Base-by-base conservation (phyloP, 306 rosid genomes). In the Cucumis sativus region DNA sequence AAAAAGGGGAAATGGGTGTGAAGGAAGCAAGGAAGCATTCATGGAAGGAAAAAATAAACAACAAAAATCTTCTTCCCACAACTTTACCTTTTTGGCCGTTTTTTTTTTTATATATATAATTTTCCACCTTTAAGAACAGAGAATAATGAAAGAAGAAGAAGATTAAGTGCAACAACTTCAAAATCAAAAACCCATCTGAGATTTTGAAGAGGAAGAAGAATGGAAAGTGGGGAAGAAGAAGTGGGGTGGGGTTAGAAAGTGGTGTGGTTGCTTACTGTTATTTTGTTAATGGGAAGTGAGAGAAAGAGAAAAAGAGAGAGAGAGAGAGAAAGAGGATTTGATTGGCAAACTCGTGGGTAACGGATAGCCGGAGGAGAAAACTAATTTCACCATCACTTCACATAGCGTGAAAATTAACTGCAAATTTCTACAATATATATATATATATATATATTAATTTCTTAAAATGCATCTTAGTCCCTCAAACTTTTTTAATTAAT, bases 11-110 rank as follows among this genome's bases (percentile, higher is more conserved):
- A 78, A 85, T 82, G 94, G 96, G 92, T 88, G 88, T 82, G 35
- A 28, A 85, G 73, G 82, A 91, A 88, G 98, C 87, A 89, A 86
- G 72, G 90, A 55, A 88, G 91, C 86, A 88, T 88, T 92, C 88
- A 89, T 89, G 88, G 87, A 80, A 80, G 78, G 37, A 33, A 33
- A 33, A 11, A 51, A 72, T 47, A 28, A 72, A 72, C 9, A 72
- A 16, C 59, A 25, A 72, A 51, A 72, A 28, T 1, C 25, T 70
- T 69, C 76, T 30, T 51, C 25, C 37, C 61, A 45, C 41, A 21
- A 21, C 76, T 70, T 70, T 49, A 21, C 59, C 17, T 21, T 23
- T 60, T 25, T 25, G 11, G 64, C 21, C 10, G 54, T 41, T 25
- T 40, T 33, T 33, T 28, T 28, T 28, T 28, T 28, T 28, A 1